Conservation (phyloP, 225 moss, liverwort and hornwort genomes). For the Polytrichum commune region DNA sequence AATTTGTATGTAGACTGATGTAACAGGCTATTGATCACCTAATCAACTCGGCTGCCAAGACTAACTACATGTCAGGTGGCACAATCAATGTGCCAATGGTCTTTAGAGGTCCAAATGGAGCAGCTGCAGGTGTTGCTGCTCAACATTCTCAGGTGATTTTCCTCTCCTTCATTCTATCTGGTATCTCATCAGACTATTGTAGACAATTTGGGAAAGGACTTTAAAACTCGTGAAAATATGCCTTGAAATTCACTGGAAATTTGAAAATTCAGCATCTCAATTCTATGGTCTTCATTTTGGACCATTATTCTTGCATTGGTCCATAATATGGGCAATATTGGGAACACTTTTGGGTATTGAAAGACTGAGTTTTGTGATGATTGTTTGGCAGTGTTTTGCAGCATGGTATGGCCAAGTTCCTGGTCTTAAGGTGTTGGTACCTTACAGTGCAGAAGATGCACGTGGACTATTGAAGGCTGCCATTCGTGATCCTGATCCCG, state of each 20-base stretch:
- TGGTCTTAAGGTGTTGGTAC: slow-evolving; percentile 81
- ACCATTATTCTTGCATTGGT: no score
- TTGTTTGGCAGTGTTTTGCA: slow-evolving; percentile 80
- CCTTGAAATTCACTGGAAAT: no score
- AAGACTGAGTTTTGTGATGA: neutral
- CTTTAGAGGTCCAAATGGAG: slow-evolving; percentile 95
- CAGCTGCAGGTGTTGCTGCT: slow-evolving; percentile 94
- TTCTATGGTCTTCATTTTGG: no score
- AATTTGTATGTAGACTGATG: neutral
- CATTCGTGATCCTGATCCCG: slow-evolving; percentile 97
- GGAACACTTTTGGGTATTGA: no score
- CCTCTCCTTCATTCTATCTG: neutral
- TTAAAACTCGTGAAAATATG: no score
- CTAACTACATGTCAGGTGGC: slow-evolving; percentile 98
- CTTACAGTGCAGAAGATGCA: slow-evolving; percentile 89
- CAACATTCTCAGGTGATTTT: slow-evolving; percentile 88
- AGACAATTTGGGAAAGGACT: neutral
- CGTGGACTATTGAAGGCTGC: slow-evolving; percentile 93
- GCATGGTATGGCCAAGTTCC: slow-evolving; percentile 95
- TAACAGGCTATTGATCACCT: slow-evolving; percentile 93
- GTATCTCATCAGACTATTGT: no score
- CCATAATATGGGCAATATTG: no score
- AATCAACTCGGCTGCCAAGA: slow-evolving; percentile 97
- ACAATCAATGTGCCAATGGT: slow-evolving; percentile 94
- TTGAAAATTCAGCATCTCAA: no score